Conservation (phyloP, 1,284 basidiomycete genomes). For the Rhodotorula mucilaginosa region DNA sequence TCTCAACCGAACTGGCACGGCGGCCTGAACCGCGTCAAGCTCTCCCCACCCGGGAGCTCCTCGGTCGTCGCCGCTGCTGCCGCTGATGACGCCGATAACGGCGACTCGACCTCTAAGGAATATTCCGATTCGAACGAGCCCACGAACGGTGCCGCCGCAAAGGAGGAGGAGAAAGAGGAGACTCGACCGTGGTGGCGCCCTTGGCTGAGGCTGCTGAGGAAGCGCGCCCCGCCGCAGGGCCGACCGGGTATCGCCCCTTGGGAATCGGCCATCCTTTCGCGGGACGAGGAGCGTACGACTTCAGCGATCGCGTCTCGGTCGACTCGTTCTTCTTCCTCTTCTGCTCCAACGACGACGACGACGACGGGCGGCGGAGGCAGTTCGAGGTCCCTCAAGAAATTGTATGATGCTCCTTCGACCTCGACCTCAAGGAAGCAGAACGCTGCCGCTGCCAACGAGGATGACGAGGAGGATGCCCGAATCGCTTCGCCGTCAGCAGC, state of each 20-base stretch:
- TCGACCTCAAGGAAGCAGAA: background rate
- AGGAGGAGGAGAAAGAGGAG: background rate
- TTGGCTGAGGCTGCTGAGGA: background rate
- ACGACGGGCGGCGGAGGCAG: background rate
- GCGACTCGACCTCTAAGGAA: background rate
- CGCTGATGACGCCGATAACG: background rate
- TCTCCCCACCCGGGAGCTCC: background rate
- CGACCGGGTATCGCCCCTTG: constrained; percentile 14
- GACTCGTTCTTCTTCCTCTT: background rate
- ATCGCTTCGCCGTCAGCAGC: background rate
- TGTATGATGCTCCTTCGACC: background rate
- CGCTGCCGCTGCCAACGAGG: background rate
- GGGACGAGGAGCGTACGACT: background rate
- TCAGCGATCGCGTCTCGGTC: background rate
- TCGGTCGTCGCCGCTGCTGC: background rate
- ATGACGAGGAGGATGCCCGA: background rate
- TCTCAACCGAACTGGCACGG: constrained; percentile 14
- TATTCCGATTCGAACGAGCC: background rate
- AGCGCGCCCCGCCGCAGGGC: constrained; percentile 15
- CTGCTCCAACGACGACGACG: background rate
- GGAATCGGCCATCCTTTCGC: background rate
- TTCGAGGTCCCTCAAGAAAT: background rate
- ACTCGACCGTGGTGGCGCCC: constrained; percentile 6
- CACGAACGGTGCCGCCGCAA: background rate
- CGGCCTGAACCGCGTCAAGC: constrained; percentile 6